These are phyloP conservation scores for Saussurea involucrata DNA, from an alignment of 129 eudicot species.

Conservation along the genomic window DNA sequence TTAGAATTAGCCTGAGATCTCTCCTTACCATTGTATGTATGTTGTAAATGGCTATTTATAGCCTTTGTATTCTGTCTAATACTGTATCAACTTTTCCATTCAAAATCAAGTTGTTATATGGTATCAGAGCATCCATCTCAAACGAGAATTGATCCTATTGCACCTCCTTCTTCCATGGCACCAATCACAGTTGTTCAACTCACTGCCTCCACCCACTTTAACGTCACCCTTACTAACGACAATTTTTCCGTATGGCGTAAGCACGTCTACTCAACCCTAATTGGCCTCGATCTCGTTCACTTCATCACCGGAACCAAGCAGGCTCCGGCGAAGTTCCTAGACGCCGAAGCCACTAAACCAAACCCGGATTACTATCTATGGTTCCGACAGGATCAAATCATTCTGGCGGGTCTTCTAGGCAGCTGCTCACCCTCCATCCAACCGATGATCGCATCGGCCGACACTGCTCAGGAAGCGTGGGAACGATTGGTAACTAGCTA, in stretches of 20 bases:
- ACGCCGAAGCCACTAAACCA: neutral
- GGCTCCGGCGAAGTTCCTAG: neutral
- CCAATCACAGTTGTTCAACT: neutral
- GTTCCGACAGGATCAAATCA: constrained; percentile 19
- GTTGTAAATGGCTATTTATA: too few relatives aligned
- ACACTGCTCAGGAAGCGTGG: constrained; percentile 2
- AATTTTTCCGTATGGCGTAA: constrained; percentile 2
- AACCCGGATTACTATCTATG: too few relatives aligned
- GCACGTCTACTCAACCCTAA: constrained; percentile 7
- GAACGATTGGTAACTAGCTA: constrained; percentile 1
- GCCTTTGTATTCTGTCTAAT: too few relatives aligned
- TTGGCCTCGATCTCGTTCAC: neutral
- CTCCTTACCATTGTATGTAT: too few relatives aligned
- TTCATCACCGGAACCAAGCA: neutral
- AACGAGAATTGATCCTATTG: constrained; percentile 15
- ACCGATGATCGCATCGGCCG: constrained; percentile 1
- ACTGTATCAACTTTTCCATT: too few relatives aligned
- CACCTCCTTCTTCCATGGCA: neutral
- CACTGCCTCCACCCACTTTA: constrained; percentile 9
- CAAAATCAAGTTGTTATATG: too few relatives aligned
- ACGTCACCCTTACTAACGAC: neutral
- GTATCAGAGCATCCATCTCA: neutral
- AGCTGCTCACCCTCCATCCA: constrained; percentile 7
- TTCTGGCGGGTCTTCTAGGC: neutral
- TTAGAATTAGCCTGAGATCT: too few relatives aligned